Evolutionary conservation across 2,329 filamentous ascomycete genomes (phyloP).

Genomic region (Epichloe brachyelytri): DNA sequence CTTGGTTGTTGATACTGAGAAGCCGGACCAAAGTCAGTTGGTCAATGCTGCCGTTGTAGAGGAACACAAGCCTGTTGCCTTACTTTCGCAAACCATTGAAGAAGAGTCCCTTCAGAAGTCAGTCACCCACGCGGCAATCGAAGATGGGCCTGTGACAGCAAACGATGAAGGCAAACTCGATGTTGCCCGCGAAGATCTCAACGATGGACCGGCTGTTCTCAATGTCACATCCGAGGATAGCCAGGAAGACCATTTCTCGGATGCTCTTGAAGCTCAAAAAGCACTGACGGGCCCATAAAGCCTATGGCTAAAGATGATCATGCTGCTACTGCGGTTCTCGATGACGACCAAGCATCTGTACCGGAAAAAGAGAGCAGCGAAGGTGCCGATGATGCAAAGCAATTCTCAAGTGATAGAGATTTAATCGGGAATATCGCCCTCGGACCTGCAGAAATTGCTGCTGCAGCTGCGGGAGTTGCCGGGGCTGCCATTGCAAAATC

Average conservation of each 20-base stretch:
- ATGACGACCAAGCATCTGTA: not conserved
- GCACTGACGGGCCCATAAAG: not conserved
- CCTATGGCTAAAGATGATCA: not conserved
- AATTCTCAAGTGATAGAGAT: not conserved
- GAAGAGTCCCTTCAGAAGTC: not conserved
- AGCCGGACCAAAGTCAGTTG: not conserved
- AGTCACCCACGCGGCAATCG: not conserved
- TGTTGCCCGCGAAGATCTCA: not conserved
- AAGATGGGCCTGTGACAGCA: not conserved
- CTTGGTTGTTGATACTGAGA: not conserved
- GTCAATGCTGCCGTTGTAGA: not conserved
- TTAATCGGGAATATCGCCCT: not conserved
- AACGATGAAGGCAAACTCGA: not conserved
- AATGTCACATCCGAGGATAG: not conserved
- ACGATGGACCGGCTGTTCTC: not conserved
- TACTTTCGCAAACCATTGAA: not conserved
- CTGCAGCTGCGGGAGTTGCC: not conserved
- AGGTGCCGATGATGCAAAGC: not conserved
- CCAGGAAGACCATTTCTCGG: not conserved
- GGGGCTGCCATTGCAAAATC: not conserved
- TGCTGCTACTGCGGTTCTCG: not conserved
- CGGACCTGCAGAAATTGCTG: not conserved
- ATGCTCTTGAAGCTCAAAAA: not conserved
- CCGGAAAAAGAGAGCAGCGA: not conserved
- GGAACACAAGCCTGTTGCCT: not conserved